Base-by-base conservation (phyloP, 2,329 filamentous ascomycete genomes). In the Leptoxyphium fumago region DNA sequence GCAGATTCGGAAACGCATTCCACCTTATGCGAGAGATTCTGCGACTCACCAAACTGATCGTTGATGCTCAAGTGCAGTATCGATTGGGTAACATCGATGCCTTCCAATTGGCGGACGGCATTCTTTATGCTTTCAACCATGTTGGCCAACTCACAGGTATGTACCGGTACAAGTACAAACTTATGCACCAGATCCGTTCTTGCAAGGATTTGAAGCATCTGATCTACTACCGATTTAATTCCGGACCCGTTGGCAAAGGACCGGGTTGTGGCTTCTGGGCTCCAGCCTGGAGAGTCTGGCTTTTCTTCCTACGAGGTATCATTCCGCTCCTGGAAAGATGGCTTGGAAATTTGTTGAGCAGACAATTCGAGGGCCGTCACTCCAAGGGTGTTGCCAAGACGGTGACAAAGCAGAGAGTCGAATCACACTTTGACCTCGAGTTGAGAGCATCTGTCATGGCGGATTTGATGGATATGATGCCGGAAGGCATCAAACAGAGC, bases 381-480 rank as follows among this genome's bases (percentile, higher is more conserved):
- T 96, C 88, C 70, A 98, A 98, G 67, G 91, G 91, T 50, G 91
- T 98, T 38, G 91, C 91, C 29, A 98, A 98, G 73, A 98, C 91
- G 0, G 91, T 98, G 30, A 98, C 91, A 3, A 98, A 98, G 68
- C 91, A 98, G 67, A 85, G 91, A 67, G 91, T 98, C 5, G 91
- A 98, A 61, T 96, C 91, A 18, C 93, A 98, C 61, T 98, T 95
- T 59, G 91, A 98, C 65, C 73, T 98, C 45, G 91, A 98, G 65
- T 78, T 98, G 42, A 85, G 91, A 57, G 93, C 93, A 13, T 95
- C 91, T 0, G 91, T 98, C 52, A 98, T 98, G 89, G 87, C 89
- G 39, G 91, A 98, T 65, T 71, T 98, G 42, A 95, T 95, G 84
- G 91, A 98, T 59, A 98, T 98, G 93, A 98, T 98, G 91, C 91